Base-by-base conservation (phyloP, 805 yeast genomes). In the Hyphopichia homilentoma region DNA sequence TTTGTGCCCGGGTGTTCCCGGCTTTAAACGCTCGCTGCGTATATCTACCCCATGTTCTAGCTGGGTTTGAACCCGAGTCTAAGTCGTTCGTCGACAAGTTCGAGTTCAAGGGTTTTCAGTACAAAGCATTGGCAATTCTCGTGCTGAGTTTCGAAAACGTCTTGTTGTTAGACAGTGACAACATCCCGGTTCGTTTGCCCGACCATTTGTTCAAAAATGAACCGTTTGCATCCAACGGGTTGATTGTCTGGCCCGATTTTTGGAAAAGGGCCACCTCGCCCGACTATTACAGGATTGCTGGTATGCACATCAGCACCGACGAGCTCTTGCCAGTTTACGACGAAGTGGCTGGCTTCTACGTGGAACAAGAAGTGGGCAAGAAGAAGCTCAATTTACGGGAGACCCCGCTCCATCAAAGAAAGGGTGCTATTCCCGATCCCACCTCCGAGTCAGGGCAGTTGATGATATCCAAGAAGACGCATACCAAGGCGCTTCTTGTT, bases 241-340 rank as follows among this genome's bases (percentile, higher is more conserved):
- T 81, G 53, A 68, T 81, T 20, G 65, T 79, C 2, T 86, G 94
- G 90, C 94, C 95, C 2, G 96, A 86, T 57, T 86, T 79, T 54
- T 86, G 95, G 95, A 75, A 81, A 54, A 70, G 95, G 43, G 78
- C 89, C 5, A 84, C 89, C 1, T 75, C 84, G 1, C 95, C 95
- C 5, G 60, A 61, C 23, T 81, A 73, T 47, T 86, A 82, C 55
- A 73, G 75, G 19, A 77, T 86, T 42, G 85, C 85, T 0, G 84
- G 77, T 2, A 61, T 77, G 16, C 36, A 44, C 1, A 32, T 63
- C 13, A 54, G 65, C 32, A 40, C 45, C 20, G 39, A 41, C 3
- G 43, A 55, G 13, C 47, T 57, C n/a, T 42, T 51, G 18, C 65
- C 64, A 3, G 48, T 49, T 26, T 65, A 65, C 36, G 47, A 53